A percentile compares a stretch with the other conserved stretches of the same genome.
Conservation (phyloP, 306 rosid species). For the Vachellia collinsii region DNA sequence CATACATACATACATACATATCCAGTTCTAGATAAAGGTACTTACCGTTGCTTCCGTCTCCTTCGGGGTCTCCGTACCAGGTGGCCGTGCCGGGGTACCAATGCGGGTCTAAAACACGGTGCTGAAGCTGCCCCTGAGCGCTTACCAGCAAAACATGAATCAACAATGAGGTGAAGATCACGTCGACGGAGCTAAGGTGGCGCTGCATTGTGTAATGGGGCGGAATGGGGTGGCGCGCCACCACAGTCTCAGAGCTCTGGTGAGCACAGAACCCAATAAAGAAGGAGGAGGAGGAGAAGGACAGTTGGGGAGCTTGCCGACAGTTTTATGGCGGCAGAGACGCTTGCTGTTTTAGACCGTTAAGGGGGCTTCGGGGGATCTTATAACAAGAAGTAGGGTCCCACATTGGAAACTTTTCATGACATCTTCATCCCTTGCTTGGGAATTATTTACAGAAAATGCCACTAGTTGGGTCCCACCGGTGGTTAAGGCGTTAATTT, state of each 20-base stretch:
- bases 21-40: background rate
- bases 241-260: constrained; percentile 23
- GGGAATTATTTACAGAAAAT: constrained; percentile 42
- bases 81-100: constrained; percentile 89
- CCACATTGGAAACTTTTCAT: background rate
- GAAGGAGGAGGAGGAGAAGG: background rate
- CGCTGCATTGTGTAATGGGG: constrained; percentile 56
- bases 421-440: constrained; percentile 29
- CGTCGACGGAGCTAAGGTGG: constrained; percentile 28
- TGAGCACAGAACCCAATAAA: background rate
- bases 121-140: constrained; percentile 48
- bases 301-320: constrained; percentile 50
- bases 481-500: constrained; percentile 74
- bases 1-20: background rate
- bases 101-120: constrained; percentile 53
- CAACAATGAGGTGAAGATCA: constrained; percentile 20
- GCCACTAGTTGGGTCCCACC: constrained; percentile 61
- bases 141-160: constrained; percentile 19
- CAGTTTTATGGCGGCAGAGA: constrained; percentile 53
- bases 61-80: constrained; percentile 95
- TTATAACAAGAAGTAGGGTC: constrained; percentile 16
- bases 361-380: constrained; percentile 43
- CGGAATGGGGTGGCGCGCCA: background rate
- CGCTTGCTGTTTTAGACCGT: constrained; percentile 38
- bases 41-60: constrained; percentile 91